Base-by-base conservation (phyloP, 2,329 filamentous ascomycete species). In the Botrytis galanthina region DNA sequence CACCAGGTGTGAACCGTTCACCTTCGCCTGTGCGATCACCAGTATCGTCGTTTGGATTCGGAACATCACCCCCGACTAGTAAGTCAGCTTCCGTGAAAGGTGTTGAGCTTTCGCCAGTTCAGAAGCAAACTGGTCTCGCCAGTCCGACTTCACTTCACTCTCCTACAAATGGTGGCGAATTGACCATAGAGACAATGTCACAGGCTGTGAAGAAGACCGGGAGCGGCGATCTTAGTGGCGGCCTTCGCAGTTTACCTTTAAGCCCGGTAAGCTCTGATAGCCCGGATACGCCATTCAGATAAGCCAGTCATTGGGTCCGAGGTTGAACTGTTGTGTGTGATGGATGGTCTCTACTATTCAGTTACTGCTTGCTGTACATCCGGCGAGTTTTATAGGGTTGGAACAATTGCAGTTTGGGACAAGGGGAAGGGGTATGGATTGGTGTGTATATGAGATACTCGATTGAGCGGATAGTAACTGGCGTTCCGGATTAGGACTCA, bases 121-220 rank as follows among this genome's bases (percentile, higher is more conserved):
- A 83, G 72, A 82, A 79, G 82, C 83, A 83, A 70, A 82, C 89
- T 12, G 60, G 60, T 66, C 82, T 93, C 29, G 89, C 87, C 48
- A 94, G 92, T 80, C 92, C 91, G 29, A 86, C 85, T 39, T 86
- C 87, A 62, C 83, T 85, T 16, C 85, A 86, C 75, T 86, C 86
- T 72, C 86, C 88, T 70, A 82, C 86, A 67, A 84, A 85, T 74
- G 87, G 85, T 63, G 88, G 90, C 39, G 95, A 97, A 75, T 84
- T 98, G 74, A 94, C 92, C 74, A 92, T 98, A 76, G 94, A 98
- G 85, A 98, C 95, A 6, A 97, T 98, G 95, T 88, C 91, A 70
- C 94, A 98, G 83, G 95, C 94, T 26, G 85, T 98, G 80, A 87
- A 93, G 80, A 91, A 93, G 82, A 97, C 94, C 22, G 93, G 91